Base-by-base conservation (phyloP, 1,284 basidiomycete species). In the Ganoderma lucidum region DNA sequence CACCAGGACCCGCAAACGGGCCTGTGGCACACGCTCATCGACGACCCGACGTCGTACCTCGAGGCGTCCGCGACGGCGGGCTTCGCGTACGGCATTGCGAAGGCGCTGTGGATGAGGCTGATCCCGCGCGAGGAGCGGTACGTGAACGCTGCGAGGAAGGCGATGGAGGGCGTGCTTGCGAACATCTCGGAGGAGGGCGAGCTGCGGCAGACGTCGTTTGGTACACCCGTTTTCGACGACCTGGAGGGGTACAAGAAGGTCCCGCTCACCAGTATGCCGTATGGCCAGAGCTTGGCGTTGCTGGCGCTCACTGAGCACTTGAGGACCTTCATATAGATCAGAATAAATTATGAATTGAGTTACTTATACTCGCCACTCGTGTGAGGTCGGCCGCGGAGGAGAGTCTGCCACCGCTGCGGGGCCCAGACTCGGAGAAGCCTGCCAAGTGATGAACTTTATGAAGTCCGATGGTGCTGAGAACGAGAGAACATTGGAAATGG, bases 1-100 rank as follows among this genome's bases (percentile, higher is more conserved):
- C 81, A 79, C 59, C 89, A 90, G 75, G 86, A 90, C 73, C 65
- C 73, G 42, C 72, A 78, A 58, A 83, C 85, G 3, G 89, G 89
- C 0, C 77, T 90, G 14, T 91, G 89, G 88, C 88, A 89, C 75
- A 91, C 89, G 10, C 82, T 91, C 64, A 76, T 91, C 60, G 83
- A 87, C 73, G 88, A 90, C 77, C 79, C 84, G 8, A 83, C 81
- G 1, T 87, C 85, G 58, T 90, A 90, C 75, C 81, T 90, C 61
- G 89, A 91, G 77, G 83, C 87, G 4, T 87, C 85, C 8, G 87
- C 88, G 5, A 86, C 86, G 3, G 89, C 89, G 17, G 89, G 89
- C 2, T 90, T 90, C 70, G 87, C 86, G 6, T 89, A 88, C 64
- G 90, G 88, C 9, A 88, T 90, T 61, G 78, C 87, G 69, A 87